Evolutionary conservation across 768 basidiomycete species (phyloP).

Genomic region (Leccinellum luteum): DNA sequence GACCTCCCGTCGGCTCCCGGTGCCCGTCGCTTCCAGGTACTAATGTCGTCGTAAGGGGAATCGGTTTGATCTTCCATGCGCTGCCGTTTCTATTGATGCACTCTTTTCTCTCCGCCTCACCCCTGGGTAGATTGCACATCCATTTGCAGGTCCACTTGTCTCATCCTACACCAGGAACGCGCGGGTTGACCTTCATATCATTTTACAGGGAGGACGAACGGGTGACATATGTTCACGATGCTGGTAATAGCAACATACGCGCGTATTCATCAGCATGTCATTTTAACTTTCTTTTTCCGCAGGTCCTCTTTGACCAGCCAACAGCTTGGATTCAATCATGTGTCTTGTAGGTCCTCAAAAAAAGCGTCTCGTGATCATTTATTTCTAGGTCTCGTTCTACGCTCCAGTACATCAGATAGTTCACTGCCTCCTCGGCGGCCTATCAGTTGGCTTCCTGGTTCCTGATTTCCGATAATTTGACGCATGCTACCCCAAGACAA

Average conservation of each 20-base stretch:
- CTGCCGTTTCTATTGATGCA: constrained; percentile 31
- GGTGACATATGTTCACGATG: constrained; percentile 8
- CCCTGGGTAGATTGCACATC: background rate
- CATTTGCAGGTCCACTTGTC: background rate
- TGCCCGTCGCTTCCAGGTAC: constrained; percentile 17
- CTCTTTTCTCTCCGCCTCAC: constrained; percentile 41
- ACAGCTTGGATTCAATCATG: constrained; percentile 25
- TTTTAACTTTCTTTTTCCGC: constrained; percentile 26
- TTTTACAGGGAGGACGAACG: constrained; percentile 36
- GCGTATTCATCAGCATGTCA: constrained; percentile 33
- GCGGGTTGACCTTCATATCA: constrained; percentile 21
- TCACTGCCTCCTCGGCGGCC: constrained; percentile 35
- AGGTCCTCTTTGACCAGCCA: background rate
- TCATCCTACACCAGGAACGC: constrained; percentile 8
- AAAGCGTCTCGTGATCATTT: background rate
- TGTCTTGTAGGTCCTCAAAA: constrained; percentile 21
- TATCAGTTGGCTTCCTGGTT: constrained; percentile 38
- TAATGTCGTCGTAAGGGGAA: constrained; percentile 42
- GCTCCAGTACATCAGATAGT: constrained; percentile 27
- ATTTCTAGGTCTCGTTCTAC: constrained; percentile 31
- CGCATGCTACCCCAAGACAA: constrained; percentile 35
- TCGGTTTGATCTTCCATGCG: constrained; percentile 36
- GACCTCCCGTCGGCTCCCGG: background rate
- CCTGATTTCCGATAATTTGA: constrained; percentile 41
- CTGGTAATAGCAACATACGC: constrained; percentile 4